Conservation (phyloP, 441 rosid species). For the Populus hybrid region DNA sequence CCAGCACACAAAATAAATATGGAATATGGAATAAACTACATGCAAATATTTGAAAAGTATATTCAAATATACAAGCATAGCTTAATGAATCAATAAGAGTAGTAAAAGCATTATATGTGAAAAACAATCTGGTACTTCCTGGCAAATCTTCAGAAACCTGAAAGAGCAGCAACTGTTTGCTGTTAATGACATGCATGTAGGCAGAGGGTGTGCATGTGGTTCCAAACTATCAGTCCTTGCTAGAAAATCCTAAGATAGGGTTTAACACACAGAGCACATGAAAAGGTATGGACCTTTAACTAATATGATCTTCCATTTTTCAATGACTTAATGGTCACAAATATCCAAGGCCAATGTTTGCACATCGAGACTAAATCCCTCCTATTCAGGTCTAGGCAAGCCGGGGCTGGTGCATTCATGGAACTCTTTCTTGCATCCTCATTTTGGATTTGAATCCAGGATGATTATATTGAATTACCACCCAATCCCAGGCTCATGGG, state of each 20-base stretch:
- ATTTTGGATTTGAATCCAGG: background rate
- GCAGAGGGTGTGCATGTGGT: background rate
- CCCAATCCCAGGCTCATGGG: background rate
- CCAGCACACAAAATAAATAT: background rate
- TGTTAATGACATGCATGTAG: background rate
- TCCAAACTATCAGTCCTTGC: background rate
- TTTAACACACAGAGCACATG: background rate
- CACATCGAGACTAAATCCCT: background rate
- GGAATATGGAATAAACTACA: constrained; percentile 13
- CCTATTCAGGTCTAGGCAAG: background rate
- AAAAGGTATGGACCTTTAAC: background rate
- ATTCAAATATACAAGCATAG: background rate
- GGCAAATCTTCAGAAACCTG: background rate
- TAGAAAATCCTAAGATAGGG: background rate
- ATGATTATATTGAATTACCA: background rate
- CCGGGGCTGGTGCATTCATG: background rate
- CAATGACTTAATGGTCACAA: background rate
- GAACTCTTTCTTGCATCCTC: background rate
- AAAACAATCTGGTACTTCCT: background rate
- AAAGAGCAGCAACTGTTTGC: background rate
- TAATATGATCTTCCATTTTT: background rate
- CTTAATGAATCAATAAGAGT: background rate
- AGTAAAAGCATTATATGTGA: background rate
- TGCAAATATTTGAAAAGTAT: background rate
- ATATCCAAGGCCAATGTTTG: too few species aligned